Percentiles rank a stretch among this genome's conserved stretches.
Conservation (phyloP, 139 green algal species). For the Pleodorina starrii region DNA sequence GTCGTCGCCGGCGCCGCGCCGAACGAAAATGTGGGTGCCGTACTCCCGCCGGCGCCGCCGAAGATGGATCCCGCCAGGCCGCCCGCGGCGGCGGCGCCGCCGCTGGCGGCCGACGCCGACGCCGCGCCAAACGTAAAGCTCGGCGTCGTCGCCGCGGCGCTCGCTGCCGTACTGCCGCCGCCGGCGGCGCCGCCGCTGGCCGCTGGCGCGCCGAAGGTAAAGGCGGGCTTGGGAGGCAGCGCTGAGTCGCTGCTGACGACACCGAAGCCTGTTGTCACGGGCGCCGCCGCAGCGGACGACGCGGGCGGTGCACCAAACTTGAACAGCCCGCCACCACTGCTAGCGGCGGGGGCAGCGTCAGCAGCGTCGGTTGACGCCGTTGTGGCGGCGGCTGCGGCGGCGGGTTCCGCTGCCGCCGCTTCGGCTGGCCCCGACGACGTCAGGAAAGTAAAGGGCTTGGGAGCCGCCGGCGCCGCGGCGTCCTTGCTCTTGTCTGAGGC, state of each 20-base stretch:
- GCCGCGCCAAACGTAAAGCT: slow-evolving; percentile 5
- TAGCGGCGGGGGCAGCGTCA: neutral
- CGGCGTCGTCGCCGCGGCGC: neutral
- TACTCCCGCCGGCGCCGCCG: neutral
- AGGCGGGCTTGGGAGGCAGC: neutral
- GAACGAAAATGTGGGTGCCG: slow-evolving; percentile 1
- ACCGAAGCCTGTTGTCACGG: neutral
- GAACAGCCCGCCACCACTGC: neutral
- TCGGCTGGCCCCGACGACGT: neutral
- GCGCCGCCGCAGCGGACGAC: neutral
- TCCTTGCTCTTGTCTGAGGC: neutral
- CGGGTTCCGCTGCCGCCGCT: neutral
- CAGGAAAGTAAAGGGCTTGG: neutral
- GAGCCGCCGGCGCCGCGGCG: neutral
- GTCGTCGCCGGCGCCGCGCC: too few relatives aligned
- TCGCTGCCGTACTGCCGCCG: neutral
- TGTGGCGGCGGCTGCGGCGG: neutral
- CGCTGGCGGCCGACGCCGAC: too few relatives aligned
- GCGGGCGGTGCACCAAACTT: neutral
- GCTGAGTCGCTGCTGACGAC: neutral
- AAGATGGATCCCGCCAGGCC: slow-evolving; percentile 18
- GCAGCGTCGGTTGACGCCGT: neutral
- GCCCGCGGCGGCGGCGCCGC: neutral
- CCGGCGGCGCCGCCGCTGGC: neutral
- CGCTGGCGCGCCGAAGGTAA: neutral